Base-by-base conservation (phyloP, 2,329 filamentous ascomycete species). In the Microcyclosporella mali region DNA sequence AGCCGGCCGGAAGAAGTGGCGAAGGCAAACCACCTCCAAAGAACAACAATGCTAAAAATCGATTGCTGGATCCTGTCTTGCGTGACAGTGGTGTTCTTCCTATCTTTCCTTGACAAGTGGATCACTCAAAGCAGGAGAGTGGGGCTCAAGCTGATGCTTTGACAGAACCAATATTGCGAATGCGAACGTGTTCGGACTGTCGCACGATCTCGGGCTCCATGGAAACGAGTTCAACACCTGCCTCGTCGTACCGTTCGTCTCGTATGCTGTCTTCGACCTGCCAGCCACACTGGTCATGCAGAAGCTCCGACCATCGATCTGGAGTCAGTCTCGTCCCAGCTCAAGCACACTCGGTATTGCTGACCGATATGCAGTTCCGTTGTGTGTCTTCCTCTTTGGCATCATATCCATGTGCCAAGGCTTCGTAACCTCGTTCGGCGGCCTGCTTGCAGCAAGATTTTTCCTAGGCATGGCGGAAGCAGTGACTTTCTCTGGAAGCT, bases 31-130 rank as follows among this genome's bases (percentile, higher is more conserved):
- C n/a, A n/a, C n/a, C n/a, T n/a, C n/a, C n/a, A n/a, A n/a, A n/a
- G n/a, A n/a, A n/a, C n/a, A n/a, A n/a, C 27, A 11, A 37, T 37
- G 34, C 34, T 37, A 16, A 37, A 37, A 12, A 27, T 37, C 18
- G 34, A 37, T 15, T 3, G 19, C 6, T 37, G 34, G 34, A 11
- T 33, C 6, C 7, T 33, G 6, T 15, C n/a, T 14, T 8, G 31
- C 31, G 31, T 33, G 7, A 14, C 17, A 4, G 15, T 37, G 4
- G 18, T 25, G 6, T 21, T 21, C 18, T 37, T 21, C 6, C 33
- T 35, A 11, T 35, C 33, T 4, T 35, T 35, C 16, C 10, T 35
- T 3, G 33, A 35, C 33, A 35, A 35, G 33, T 35, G 11, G 18
- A 29, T 29, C 28, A n/a, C 8, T n/a, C 9, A 29, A 8, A 29